Evolutionary conservation across 1,284 basidiomycete species (phyloP).

Genomic region (Rhodotorula sp.): DNA sequence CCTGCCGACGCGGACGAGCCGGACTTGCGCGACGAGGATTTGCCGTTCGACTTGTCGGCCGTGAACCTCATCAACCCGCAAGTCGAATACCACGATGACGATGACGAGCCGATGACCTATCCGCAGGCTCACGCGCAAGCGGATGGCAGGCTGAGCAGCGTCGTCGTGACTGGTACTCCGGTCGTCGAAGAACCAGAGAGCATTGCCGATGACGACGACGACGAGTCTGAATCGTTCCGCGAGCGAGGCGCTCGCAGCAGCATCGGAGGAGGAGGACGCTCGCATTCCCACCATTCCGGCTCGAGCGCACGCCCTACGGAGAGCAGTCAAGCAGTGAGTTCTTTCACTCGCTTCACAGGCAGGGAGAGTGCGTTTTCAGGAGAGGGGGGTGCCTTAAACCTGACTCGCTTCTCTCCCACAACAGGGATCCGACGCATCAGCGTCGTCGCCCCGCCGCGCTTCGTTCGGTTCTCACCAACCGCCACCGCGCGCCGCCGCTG

Average conservation of each 20-base stretch:
- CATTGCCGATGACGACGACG: no score
- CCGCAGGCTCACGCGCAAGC: background rate
- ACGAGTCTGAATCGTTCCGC: no score
- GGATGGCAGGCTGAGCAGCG: background rate
- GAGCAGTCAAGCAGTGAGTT: background rate
- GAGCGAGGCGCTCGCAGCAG: no score
- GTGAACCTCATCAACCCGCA: conserved; percentile 9
- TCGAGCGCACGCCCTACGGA: background rate
- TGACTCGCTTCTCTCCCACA: background rate
- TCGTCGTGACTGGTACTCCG: background rate
- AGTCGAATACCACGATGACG: background rate
- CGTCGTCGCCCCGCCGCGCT: background rate
- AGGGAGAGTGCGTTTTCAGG: no score
- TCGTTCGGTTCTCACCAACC: background rate
- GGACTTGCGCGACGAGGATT: background rate
- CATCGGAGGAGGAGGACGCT: background rate
- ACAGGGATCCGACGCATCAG: background rate
- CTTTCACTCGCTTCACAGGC: background rate
- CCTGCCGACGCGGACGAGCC: background rate
- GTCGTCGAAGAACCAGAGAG: background rate
- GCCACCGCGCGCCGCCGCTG: background rate
- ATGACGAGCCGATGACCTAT: background rate
- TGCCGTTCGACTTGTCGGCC: conserved; percentile 13
- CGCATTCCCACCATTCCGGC: background rate
- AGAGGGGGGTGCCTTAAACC: no score